A percentile compares a stretch with the other conserved stretches of the same genome.
These are phyloP conservation scores for Phytopythium oedochilum DNA, from an alignment of 352 stramenopile genomes.

Conservation along the genomic window DNA sequence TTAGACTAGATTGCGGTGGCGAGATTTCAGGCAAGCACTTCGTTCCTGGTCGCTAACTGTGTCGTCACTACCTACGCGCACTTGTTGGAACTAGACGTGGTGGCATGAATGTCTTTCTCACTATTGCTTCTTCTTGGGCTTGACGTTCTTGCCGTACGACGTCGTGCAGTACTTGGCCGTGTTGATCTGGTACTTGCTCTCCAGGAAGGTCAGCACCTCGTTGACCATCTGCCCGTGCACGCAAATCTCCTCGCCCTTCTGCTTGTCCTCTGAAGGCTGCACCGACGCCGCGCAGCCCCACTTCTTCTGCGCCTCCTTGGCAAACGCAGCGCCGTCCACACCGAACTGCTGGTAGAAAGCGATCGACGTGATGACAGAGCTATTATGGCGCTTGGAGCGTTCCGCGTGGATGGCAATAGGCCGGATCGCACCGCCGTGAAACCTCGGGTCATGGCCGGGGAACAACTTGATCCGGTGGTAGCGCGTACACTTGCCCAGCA, in stretches of 20 bases:
- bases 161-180: slow-evolving; percentile 60
- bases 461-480: slow-evolving; percentile 73
- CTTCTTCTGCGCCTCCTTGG: slow-evolving; percentile 80
- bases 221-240: slow-evolving; percentile 80
- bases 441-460: slow-evolving; percentile 58
- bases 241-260: slow-evolving; percentile 65
- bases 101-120: slow-evolving; percentile 9
- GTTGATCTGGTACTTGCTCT: slow-evolving; percentile 61
- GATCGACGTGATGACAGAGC: slow-evolving; percentile 60
- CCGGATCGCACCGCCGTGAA: slow-evolving; percentile 45
- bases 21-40: background rate
- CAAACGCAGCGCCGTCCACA: slow-evolving; percentile 60
- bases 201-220: slow-evolving; percentile 65
- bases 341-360: slow-evolving; percentile 80
- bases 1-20: slow-evolving; percentile 17
- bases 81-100: slow-evolving; percentile 9
- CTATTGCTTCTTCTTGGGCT: slow-evolving; percentile 71
- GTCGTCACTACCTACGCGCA: background rate
- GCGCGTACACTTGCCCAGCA: slow-evolving; percentile 59
- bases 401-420: slow-evolving; percentile 67
- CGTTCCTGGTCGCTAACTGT: background rate
- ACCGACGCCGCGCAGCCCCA: slow-evolving; percentile 72
- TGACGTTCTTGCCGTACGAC: slow-evolving; percentile 76
- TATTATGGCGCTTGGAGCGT: slow-evolving; percentile 67
- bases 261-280: slow-evolving; percentile 52